A percentile compares a stretch with the other conserved stretches of the same genome.
Conservation (phyloP, 73 alveolate genomes). For the Durusdinium trenchii region DNA sequence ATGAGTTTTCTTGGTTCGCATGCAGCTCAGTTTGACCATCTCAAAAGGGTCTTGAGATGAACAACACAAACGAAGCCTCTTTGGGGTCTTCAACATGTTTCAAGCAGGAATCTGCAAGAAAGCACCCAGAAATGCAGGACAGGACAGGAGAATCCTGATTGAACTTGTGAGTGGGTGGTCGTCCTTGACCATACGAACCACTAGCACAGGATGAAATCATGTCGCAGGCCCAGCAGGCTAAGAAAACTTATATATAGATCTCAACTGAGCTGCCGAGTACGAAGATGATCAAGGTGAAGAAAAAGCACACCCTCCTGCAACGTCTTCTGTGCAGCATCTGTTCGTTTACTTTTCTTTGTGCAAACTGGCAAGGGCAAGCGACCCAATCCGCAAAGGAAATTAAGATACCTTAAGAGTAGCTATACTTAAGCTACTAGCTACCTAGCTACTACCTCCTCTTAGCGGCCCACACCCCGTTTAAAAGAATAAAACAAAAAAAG, state of each 20-base stretch:
- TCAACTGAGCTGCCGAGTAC: background rate
- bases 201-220: background rate
- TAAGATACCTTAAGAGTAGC: background rate
- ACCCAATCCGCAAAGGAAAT: background rate
- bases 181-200: background rate
- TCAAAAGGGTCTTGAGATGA: no score
- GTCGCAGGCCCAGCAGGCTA: background rate
- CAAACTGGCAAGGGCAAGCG: no score
- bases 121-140: background rate
- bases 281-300: constrained; percentile 45
- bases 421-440: background rate
- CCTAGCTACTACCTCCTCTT: background rate
- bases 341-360: no score
- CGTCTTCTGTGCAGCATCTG: background rate
- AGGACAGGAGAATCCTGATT: background rate
- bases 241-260: background rate
- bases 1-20: no score
- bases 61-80: no score
- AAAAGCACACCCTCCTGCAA: constrained; percentile 35
- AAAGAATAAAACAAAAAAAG: no score
- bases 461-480: background rate
- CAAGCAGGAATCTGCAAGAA: background rate
- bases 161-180: background rate
- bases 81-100: background rate
- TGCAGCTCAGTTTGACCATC: no score